Base-by-base conservation (phyloP, 495 filamentous ascomycete genomes). In the Penicillium bialowiezense region DNA sequence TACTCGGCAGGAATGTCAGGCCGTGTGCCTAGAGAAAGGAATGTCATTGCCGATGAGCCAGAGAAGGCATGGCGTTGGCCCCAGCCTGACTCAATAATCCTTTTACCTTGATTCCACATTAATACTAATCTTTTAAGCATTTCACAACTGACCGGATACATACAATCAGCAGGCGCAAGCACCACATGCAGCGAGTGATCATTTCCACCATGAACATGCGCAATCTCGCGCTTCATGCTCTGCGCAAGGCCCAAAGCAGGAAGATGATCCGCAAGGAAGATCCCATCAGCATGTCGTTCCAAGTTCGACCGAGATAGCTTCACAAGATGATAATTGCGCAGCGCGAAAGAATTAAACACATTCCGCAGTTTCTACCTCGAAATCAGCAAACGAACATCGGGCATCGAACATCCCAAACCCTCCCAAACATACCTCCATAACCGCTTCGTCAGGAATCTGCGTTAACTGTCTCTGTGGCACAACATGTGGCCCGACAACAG, bases 11-110 rank as follows among this genome's bases (percentile, higher is more conserved):
- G 87, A 5, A 69, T 10, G 29, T 54, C 36, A 1, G 58, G 39
- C 23, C 46, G 15, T 7, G 48, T 54, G 2, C 65, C 66, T 7
- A 60, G 43, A 81, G 76, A 54, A 79, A 88, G 47, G 73, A 57
- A 48, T 72, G 59, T 48, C 19, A 63, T 41, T 3, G 60, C 41
- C 0, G 48, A 50, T 19, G 75, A 80, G 50, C 83, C 82, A 3
- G 88, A 83, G 51, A 95, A 75, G 1, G 88, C 88, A 67, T 95
- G 90, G n/a, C 90, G 74, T 66, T 96, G 81, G n/a, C 87, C 91
- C 90, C 89, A 95, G 15, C 90, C 87, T 35, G 81, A 82, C 49
- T 90, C 83, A 28, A 96, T 70, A 15, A 96, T 75, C 54, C 84
- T 76, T 60, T 76, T 82, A 36, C 86, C 88, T 71, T 32, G 3